Evolutionary conservation across 148 eudicot species (phyloP).

Genomic region (Agrostemma githago): DNA sequence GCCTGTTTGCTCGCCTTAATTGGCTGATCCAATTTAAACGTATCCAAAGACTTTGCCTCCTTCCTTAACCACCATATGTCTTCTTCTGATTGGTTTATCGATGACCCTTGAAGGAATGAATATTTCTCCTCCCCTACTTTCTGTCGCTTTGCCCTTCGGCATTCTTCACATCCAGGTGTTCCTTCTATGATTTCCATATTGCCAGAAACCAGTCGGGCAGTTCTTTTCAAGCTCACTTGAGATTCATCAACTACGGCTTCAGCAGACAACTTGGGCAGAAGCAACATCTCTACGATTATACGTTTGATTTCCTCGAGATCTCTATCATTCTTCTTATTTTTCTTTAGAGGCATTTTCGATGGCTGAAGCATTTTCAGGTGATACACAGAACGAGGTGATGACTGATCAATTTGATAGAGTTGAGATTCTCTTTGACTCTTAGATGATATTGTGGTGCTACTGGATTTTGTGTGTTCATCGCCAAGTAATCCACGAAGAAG

Average conservation of each 20-base stretch:
- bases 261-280: slow-evolving; percentile 44
- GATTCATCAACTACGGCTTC: slow-evolving; percentile 50
- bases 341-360: slow-evolving; percentile 25
- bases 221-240: slow-evolving; percentile 49
- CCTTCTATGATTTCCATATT: slow-evolving; percentile 45
- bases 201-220: slow-evolving; percentile 34
- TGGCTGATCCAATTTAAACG: slow-evolving; percentile 62
- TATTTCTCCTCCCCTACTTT: slow-evolving; percentile 62
- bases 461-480: slow-evolving; percentile 32
- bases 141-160: slow-evolving; percentile 72
- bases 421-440: slow-evolving; percentile 34
- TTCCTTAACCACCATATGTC: slow-evolving; percentile 90
- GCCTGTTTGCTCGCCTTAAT: slow-evolving; percentile 76
- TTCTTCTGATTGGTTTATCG: slow-evolving; percentile 51
- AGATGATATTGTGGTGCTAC: slow-evolving; percentile 24
- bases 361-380: slow-evolving; percentile 32
- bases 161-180: slow-evolving; percentile 94
- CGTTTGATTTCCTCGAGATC: slow-evolving; percentile 53
- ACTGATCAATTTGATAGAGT: slow-evolving; percentile 25
- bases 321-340: slow-evolving; percentile 29
- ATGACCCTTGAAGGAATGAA: slow-evolving; percentile 40
- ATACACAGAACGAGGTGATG: slow-evolving; percentile 34
- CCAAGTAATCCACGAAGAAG: slow-evolving; percentile 53
- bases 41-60: slow-evolving; percentile 52
- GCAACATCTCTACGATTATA: slow-evolving; percentile 60